Evolutionary conservation across 148 eudicot species (phyloP), one percentile per base, ranked within the genome.

Genomic region (Dianthus caryophyllus): DNA sequence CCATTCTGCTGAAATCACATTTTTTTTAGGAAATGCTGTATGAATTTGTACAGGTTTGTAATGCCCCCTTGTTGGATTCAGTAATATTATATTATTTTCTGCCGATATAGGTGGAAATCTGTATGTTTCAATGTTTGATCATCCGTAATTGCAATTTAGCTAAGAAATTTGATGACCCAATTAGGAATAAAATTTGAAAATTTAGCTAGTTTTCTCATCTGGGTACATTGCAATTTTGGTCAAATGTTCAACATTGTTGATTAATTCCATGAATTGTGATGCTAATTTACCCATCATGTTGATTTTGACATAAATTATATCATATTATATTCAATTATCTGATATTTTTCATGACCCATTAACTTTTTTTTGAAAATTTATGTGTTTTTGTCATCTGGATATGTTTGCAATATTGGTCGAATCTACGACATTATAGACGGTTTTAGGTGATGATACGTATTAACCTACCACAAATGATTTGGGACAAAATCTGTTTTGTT

Each of bases 351-450:
- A 33, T 33, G 7, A 33, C 7, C 38, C 38, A 33, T 33, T 33
- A 33, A 33, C 48, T 50, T 50, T n/a, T 25, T 63, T 72, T 2
- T n/a, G 26, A 18, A 60, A 33, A 2, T 10, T 29, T 52, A 0
- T 11, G 56, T 69, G 66, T 9, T 51, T 26, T 62, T 54, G 4
- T 60, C 61, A 29, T 71, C 46, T 70, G 53, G 54, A 68, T 48
- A 2, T 48, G 8, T 52, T 49, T 26, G 58, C 70, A 49, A n/a
- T n/a, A n/a, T n/a, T n/a, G n/a, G n/a, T n/a, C n/a, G n/a, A n/a
- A n/a, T n/a, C n/a, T n/a, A n/a, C n/a, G n/a, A n/a, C n/a, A n/a
- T n/a, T n/a, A n/a, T n/a, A n/a, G n/a, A n/a, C n/a, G n/a, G n/a
- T n/a, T n/a, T n/a, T n/a, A n/a, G n/a, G n/a, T n/a, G n/a, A n/a